Conservation (phyloP, 2,329 filamentous ascomycete species). For the Aaosphaeria arxii region DNA sequence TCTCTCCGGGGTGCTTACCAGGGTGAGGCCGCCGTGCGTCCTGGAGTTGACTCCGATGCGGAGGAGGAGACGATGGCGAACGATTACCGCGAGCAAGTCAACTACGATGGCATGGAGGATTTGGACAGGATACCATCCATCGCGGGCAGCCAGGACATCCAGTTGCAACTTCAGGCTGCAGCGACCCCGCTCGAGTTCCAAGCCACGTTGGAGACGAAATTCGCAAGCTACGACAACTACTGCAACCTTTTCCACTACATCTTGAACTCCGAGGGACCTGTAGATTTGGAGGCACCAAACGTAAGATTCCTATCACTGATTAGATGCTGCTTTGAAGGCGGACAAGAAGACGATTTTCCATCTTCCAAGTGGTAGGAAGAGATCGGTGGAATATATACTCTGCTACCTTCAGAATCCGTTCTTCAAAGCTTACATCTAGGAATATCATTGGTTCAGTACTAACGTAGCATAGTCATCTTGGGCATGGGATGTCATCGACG, state of each 20-base stretch:
- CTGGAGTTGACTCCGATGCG: conserved; percentile 75
- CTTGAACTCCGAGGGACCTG: conserved; percentile 97
- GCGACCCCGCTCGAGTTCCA: conserved; percentile 96
- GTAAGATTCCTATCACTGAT: conserved; percentile 51
- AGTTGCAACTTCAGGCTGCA: conserved; percentile 84
- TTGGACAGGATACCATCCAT: conserved; percentile 64
- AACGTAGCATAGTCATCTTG: conserved; percentile 74
- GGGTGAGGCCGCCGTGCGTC: conserved; percentile 35
- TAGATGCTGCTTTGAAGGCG: background rate
- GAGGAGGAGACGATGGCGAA: conserved; percentile 95
- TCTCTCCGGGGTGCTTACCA: conserved; percentile 20
- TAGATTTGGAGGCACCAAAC: conserved; percentile 93
- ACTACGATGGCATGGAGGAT: conserved; percentile 84
- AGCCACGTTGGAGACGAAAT: conserved; percentile 93
- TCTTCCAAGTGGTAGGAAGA: no score
- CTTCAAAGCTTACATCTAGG: no score
- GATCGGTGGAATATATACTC: no score
- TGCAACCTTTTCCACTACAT: conserved; percentile 99
- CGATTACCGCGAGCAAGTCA: conserved; percentile 92
- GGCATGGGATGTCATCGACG: conserved; percentile 99
- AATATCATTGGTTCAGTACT: no score
- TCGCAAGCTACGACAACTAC: conserved; percentile 98
- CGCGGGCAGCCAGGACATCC: conserved; percentile 82
- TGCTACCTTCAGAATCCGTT: no score
- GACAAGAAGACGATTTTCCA: conserved; percentile 5